Conservation (phyloP, 1,284 basidiomycete species). For the Melanopsichium pennsylvanicum region DNA sequence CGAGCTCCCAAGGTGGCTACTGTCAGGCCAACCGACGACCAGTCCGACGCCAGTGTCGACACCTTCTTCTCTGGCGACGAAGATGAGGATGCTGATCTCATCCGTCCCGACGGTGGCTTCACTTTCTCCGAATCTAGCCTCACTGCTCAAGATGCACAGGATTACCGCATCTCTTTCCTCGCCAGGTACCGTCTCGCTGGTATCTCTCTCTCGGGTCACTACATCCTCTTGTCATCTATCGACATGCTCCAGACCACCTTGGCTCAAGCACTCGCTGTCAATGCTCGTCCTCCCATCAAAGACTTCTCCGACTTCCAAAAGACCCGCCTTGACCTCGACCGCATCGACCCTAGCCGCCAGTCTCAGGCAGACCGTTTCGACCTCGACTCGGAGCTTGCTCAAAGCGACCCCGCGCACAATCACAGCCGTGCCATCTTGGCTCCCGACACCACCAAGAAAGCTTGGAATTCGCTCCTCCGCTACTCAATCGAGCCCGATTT, state of each 20-base stretch:
- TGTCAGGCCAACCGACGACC: slow-evolving; percentile 44
- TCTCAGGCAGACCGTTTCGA: slow-evolving; percentile 53
- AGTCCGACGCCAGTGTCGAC: slow-evolving; percentile 59
- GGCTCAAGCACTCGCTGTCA: slow-evolving; percentile 76
- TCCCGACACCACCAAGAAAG: slow-evolving; percentile 70
- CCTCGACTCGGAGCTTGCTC: slow-evolving; percentile 22
- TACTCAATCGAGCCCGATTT: slow-evolving; percentile 28
- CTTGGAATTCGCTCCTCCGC: slow-evolving; percentile 76
- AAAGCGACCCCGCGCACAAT: slow-evolving; percentile 8
- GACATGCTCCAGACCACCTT: slow-evolving; percentile 84
- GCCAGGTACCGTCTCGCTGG: slow-evolving; percentile 78
- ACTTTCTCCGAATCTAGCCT: slow-evolving; percentile 21
- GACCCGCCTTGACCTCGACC: slow-evolving; percentile 40
- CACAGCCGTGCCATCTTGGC: slow-evolving; percentile 25
- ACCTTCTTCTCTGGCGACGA: slow-evolving; percentile 67
- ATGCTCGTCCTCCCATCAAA: slow-evolving; percentile 52
- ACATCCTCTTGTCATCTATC: slow-evolving; percentile 82
- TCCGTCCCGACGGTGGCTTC: slow-evolving; percentile 50
- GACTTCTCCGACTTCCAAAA: slow-evolving; percentile 45
- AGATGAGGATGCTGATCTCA: slow-evolving; percentile 42
- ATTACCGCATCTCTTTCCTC: slow-evolving; percentile 71
- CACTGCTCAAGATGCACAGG: slow-evolving; percentile 26
- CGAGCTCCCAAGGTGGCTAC: slow-evolving; percentile 49
- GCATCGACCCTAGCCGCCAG: slow-evolving; percentile 40
- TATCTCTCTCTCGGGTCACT: slow-evolving; percentile 83